Evolutionary conservation across 495 filamentous ascomycete genomes (phyloP).

Genomic region (Aspergillus saccharolyticus): DNA sequence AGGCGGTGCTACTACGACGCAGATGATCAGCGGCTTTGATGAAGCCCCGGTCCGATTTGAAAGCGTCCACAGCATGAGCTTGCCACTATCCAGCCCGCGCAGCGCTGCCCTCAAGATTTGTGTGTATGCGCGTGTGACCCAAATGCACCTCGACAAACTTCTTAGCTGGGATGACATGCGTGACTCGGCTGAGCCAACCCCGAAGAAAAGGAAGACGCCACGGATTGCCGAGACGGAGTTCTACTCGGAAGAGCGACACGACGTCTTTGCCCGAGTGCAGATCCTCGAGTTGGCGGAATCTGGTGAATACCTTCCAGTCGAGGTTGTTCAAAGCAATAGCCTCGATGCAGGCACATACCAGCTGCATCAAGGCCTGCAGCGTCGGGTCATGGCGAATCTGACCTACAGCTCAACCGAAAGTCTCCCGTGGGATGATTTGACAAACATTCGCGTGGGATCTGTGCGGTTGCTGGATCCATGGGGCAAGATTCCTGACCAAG

Average conservation of each 20-base stretch:
- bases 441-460: constrained; percentile 66
- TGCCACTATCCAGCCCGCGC: constrained; percentile 78
- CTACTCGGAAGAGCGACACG: constrained; percentile 87
- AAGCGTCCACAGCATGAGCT: constrained; percentile 96
- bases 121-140: constrained; percentile 84
- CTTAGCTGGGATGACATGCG: constrained; percentile 99
- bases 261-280: constrained; percentile 81
- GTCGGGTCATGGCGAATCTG: constrained; percentile 78
- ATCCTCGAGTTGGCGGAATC: constrained; percentile 86
- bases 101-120: constrained; percentile 78
- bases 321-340: constrained; percentile 78
- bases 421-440: constrained; percentile 79
- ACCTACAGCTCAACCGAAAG: constrained; percentile 85
- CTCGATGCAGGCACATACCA: constrained; percentile 86
- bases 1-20: constrained; percentile 86
- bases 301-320: constrained; percentile 86
- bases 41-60: constrained; percentile 93
- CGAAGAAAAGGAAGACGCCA: constrained; percentile 60
- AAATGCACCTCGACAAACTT: constrained; percentile 95
- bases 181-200: constrained; percentile 49
- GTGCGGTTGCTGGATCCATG: constrained; percentile 77
- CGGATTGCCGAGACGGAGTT: constrained; percentile 88
- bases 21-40: constrained; percentile 91
- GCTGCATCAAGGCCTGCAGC: constrained; percentile 90
- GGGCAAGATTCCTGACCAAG: constrained; percentile 77